Base-by-base conservation (phyloP, 306 rosid species). In the Trifolium subterraneum region DNA sequence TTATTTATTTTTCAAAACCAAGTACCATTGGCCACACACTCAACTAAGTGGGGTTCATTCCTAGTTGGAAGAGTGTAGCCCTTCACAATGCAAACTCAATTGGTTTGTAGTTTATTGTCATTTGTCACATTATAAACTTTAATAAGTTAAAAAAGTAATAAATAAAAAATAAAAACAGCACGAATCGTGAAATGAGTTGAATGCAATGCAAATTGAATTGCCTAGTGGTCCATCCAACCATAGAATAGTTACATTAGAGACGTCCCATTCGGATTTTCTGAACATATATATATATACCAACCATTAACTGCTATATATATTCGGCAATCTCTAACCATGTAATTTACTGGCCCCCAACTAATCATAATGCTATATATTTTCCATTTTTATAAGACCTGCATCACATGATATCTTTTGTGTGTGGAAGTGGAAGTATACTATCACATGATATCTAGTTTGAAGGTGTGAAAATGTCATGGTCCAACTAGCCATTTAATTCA, bases 211-310 rank as follows among this genome's bases (percentile, higher is more conserved):
- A 20, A 10, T 33, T 42, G 23, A 72, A 77, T 78, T 75, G 77
- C 75, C 22, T 10, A 63, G 69, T 77, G 85, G 85, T 82, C 82
- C 85, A 62, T 14, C 70, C 68, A 9, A 63, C 35, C 61, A 16
- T 5, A 10, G 4, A n/a, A n/a, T n/a, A n/a, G n/a, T n/a, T n/a
- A n/a, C n/a, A 50, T 62, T 10, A 36, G 58, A 72, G 45, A 79
- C 47, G 7, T 41, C 27, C 36, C 51, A 18, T 65, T 79, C 54
- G 64, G 45, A 63, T 63, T 42, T 69, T 68, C 16, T 60, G 10
- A 36, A 20, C 42, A 33, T n/a, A n/a, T n/a, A n/a, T n/a, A n/a
- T n/a, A n/a, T n/a, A n/a, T 4, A 27, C 51, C 16, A 9, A 0
- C 10, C 6, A 74, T 27, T 68, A 29, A 23, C 22, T 76, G 22